Evolutionary conservation across 352 stramenopile genomes (phyloP).

Genomic region (Phytophthora rubi): DNA sequence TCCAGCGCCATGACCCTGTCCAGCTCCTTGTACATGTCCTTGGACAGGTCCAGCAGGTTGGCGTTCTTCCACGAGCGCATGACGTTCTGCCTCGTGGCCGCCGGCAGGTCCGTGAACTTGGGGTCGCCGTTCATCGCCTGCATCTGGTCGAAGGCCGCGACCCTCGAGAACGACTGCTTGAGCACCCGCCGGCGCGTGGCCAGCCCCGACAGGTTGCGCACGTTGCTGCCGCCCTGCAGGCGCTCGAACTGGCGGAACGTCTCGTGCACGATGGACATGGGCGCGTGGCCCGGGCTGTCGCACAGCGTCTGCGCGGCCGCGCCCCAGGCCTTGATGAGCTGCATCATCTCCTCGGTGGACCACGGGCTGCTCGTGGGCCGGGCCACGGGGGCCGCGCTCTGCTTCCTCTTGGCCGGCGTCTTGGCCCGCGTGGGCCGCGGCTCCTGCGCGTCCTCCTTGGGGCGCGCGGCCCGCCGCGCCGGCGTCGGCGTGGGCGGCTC

Average conservation of each 20-base stretch:
- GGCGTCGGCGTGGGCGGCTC: background rate
- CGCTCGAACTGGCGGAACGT: slow-evolving; percentile 36
- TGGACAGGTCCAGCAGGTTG: slow-evolving; percentile 42
- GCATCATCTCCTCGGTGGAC: slow-evolving; percentile 37
- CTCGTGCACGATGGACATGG: slow-evolving; percentile 42
- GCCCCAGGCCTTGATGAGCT: slow-evolving; percentile 39
- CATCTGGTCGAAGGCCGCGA: slow-evolving; percentile 40
- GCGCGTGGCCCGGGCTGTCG: slow-evolving; percentile 12
- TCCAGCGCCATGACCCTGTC: slow-evolving; percentile 33
- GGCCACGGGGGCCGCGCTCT: background rate
- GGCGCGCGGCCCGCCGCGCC: no score
- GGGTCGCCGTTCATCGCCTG: slow-evolving; percentile 41
- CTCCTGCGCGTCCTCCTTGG: slow-evolving; percentile 4
- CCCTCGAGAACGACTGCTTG: slow-evolving; percentile 37
- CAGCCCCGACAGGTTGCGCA: slow-evolving; percentile 36
- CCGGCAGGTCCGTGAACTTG: slow-evolving; percentile 30
- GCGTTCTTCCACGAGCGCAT: slow-evolving; percentile 46
- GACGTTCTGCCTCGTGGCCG: slow-evolving; percentile 19
- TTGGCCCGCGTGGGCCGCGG: slow-evolving; percentile 18
- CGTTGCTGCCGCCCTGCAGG: slow-evolving; percentile 24
- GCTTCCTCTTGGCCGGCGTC: slow-evolving; percentile 19
- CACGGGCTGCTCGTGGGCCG: slow-evolving; percentile 25
- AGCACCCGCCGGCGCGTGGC: slow-evolving; percentile 39
- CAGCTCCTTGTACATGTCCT: slow-evolving; percentile 33
- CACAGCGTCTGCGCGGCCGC: slow-evolving; percentile 27